phyloP scores from a whole-genome alignment of 2,329 filamentous ascomycete species.

The Thelonectria olida region DNA sequence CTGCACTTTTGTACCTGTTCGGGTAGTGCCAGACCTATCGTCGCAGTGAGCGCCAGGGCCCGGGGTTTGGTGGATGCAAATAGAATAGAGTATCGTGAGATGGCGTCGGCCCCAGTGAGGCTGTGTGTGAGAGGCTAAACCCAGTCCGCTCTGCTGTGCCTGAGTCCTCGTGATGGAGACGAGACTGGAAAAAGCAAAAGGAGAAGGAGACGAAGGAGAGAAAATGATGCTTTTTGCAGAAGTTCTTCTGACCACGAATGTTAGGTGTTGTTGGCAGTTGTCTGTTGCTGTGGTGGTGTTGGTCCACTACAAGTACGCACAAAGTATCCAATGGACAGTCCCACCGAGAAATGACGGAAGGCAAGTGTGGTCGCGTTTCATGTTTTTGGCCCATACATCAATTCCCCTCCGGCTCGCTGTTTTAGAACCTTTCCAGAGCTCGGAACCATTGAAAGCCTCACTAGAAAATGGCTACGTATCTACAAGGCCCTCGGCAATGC shows the following conservation, averaged over 20 bases:
- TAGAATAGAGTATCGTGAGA: conserved; percentile 27
- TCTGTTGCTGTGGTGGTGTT: conserved; percentile 5
- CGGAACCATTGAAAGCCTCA: conserved; percentile 1
- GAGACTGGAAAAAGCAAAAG: background rate
- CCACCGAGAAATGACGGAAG: background rate
- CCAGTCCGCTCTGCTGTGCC: background rate
- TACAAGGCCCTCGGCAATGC: conserved; percentile 7
- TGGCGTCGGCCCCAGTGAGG: conserved; percentile 31
- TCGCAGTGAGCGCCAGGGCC: background rate
- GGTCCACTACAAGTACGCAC: background rate
- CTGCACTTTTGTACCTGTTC: background rate
- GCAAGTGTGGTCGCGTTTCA: conserved; percentile 13
- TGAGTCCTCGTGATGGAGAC: background rate
- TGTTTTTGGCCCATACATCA: background rate
- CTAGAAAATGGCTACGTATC: background rate
- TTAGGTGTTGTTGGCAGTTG: too few relatives aligned
- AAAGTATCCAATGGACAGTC: too few relatives aligned
- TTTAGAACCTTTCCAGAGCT: background rate
- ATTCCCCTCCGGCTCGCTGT: too few relatives aligned
- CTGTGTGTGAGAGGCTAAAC: conserved; percentile 28
- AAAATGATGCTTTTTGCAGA: background rate
- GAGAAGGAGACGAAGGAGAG: background rate
- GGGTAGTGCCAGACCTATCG: conserved; percentile 10
- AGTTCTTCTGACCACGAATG: too few relatives aligned
- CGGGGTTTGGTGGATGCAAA: background rate